Evolutionary conservation across 495 filamentous ascomycete genomes (phyloP).

Genomic region (Neurospora discreta): DNA sequence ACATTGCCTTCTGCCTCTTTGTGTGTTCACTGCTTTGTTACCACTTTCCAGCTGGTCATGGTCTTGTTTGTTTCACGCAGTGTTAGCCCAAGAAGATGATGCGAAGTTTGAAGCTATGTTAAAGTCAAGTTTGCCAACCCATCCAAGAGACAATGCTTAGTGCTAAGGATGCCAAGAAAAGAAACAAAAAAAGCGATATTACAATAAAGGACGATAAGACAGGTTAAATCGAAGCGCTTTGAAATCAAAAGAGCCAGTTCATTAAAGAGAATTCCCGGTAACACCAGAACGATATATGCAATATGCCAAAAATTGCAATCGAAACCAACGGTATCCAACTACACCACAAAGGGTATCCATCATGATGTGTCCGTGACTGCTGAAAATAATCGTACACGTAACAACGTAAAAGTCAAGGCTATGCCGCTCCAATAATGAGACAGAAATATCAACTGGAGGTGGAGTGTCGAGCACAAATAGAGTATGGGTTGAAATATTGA

Average conservation of each 20-base stretch:
- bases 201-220: not conserved
- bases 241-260: not conserved
- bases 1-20: not conserved
- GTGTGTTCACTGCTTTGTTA: not conserved
- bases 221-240: not conserved
- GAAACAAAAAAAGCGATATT: not conserved
- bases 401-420: not conserved
- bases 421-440: not conserved
- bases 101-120: not conserved
- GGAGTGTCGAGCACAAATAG: not conserved
- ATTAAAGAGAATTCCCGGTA: not conserved
- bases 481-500: not conserved
- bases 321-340: not conserved
- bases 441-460: not conserved
- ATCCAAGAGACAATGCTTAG: not conserved
- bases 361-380: not conserved
- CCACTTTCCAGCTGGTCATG: not conserved
- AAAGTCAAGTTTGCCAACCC: not conserved
- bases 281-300: not conserved
- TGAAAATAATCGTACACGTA: not conserved
- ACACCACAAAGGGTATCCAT: not conserved
- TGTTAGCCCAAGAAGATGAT: not conserved
- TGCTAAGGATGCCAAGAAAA: not conserved
- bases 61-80: not conserved
- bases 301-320: not conserved